Conservation (phyloP, 2,329 filamentous ascomycete species). For the Ophiocordyceps robertsii region DNA sequence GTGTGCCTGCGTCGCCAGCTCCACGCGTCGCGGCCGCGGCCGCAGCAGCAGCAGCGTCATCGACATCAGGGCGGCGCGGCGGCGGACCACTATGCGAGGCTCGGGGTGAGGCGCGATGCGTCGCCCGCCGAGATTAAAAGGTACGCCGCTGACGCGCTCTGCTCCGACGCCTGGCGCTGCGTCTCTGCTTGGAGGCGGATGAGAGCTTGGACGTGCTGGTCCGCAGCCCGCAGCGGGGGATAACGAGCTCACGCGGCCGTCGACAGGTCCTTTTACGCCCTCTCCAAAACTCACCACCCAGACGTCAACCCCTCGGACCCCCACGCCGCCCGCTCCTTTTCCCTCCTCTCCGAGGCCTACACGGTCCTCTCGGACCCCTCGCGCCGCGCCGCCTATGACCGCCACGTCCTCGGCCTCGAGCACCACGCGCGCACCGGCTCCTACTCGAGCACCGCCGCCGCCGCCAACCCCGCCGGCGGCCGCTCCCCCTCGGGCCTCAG, state of each 20-base stretch:
- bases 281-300: constrained; percentile 86
- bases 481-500: constrained; percentile 72
- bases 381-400: constrained; percentile 73
- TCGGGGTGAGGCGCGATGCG: constrained; percentile 59
- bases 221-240: too few species aligned
- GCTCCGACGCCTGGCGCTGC: not conserved
- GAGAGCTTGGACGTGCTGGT: too few species aligned
- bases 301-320: constrained; percentile 76
- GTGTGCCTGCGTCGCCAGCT: too few species aligned
- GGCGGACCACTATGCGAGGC: constrained; percentile 63
- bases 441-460: constrained; percentile 32
- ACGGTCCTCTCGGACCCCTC: constrained; percentile 56
- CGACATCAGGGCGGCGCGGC: too few species aligned
- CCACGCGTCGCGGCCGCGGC: too few species aligned
- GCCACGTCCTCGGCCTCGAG: constrained; percentile 39
- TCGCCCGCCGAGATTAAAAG: constrained; percentile 73
- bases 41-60: too few species aligned
- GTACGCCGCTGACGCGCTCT: constrained; percentile 24
- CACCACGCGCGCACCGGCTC: constrained; percentile 21
- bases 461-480: constrained; percentile 39
- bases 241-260: too few species aligned
- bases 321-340: constrained; percentile 59
- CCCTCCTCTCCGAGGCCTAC: constrained; percentile 76
- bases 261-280: constrained; percentile 64
- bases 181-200: too few species aligned